These are phyloP conservation scores for Hyaloperonospora brassicae DNA, from an alignment of 352 stramenopile species.

Conservation along the genomic window DNA sequence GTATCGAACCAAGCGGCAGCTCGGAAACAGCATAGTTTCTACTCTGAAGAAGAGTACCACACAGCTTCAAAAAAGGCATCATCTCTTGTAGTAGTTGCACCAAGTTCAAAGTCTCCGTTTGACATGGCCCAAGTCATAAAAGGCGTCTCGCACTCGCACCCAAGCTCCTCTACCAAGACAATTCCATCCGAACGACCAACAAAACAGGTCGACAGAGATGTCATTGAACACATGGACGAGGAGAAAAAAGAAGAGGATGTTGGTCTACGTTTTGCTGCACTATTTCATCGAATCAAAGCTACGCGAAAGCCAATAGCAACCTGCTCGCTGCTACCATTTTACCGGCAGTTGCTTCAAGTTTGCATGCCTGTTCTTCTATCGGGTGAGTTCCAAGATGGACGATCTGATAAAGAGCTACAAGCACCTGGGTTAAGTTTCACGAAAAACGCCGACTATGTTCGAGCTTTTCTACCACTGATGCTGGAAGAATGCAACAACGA, in stretches of 20 bases:
- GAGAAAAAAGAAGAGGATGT: conserved; percentile 50
- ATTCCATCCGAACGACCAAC: conserved; percentile 8
- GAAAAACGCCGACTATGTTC: conserved; percentile 65
- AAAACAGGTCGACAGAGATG: conserved; percentile 5
- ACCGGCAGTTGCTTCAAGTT: conserved; percentile 67
- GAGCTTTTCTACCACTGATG: conserved; percentile 70
- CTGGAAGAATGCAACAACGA: conserved; percentile 81
- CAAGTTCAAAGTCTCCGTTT: conserved; percentile 37
- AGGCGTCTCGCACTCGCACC: conserved; percentile 47
- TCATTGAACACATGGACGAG: conserved; percentile 25
- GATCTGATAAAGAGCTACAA: conserved; percentile 41
- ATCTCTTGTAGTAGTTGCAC: conserved; percentile 16
- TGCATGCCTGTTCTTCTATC: conserved; percentile 69
- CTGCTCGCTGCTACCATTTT: conserved; percentile 77
- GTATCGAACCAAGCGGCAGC: conserved; percentile 38
- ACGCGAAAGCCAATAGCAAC: conserved; percentile 63
- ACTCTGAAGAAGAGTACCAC: conserved; percentile 53
- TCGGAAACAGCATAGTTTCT: conserved; percentile 68
- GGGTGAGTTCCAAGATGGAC: conserved; percentile 51
- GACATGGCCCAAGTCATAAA: conserved; percentile 61
- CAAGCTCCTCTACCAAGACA: conserved; percentile 19
- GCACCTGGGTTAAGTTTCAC: conserved; percentile 53
- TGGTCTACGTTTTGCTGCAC: conserved; percentile 42
- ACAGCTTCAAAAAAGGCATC: conserved; percentile 14
- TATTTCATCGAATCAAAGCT: conserved; percentile 79